A percentile compares a stretch with the other conserved stretches of the same genome.
phyloP scores from a whole-genome alignment of 495 filamentous ascomycete genomes.

The Rostrohypoxylon terebratum region DNA sequence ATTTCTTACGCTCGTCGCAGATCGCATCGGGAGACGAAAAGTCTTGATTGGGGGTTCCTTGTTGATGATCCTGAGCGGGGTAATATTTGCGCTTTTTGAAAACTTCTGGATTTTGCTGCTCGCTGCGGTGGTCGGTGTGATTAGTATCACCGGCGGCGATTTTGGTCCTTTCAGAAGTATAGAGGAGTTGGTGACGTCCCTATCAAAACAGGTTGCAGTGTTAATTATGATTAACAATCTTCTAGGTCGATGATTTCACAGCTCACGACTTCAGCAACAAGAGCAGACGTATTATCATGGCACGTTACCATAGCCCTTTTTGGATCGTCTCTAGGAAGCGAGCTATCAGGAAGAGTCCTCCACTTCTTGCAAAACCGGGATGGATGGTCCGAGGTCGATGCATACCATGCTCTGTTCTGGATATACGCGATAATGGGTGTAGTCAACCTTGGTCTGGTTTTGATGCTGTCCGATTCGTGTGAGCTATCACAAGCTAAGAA shows the following conservation, averaged over 20 bases:
- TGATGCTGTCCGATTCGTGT: constrained; percentile 68
- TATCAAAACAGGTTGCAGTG: not conserved
- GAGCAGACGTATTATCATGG: constrained; percentile 86
- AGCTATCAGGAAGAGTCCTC: constrained; percentile 74
- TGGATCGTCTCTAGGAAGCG: constrained; percentile 73
- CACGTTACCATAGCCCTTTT: constrained; percentile 70
- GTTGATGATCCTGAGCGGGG: constrained; percentile 75
- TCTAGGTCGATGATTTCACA: constrained; percentile 74
- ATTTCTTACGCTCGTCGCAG: constrained; percentile 78
- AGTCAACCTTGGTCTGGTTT: constrained; percentile 71
- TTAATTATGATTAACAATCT: constrained; percentile 16
- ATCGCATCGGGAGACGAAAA: constrained; percentile 74
- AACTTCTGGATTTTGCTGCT: constrained; percentile 81
- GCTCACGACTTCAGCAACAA: constrained; percentile 67
- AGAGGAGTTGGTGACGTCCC: constrained; percentile 67
- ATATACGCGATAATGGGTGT: constrained; percentile 74
- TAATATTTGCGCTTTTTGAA: constrained; percentile 72
- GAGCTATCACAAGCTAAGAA: constrained; percentile 62
- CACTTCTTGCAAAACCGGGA: constrained; percentile 60
- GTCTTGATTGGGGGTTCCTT: constrained; percentile 76
- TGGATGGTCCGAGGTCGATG: constrained; percentile 66
- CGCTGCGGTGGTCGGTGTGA: constrained; percentile 83
- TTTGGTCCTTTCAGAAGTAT: constrained; percentile 86
- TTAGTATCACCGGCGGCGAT: constrained; percentile 84
- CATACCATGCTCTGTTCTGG: constrained; percentile 78